Base-by-base conservation (phyloP, 257 asterid genomes). In the Henckelia pumila region DNA sequence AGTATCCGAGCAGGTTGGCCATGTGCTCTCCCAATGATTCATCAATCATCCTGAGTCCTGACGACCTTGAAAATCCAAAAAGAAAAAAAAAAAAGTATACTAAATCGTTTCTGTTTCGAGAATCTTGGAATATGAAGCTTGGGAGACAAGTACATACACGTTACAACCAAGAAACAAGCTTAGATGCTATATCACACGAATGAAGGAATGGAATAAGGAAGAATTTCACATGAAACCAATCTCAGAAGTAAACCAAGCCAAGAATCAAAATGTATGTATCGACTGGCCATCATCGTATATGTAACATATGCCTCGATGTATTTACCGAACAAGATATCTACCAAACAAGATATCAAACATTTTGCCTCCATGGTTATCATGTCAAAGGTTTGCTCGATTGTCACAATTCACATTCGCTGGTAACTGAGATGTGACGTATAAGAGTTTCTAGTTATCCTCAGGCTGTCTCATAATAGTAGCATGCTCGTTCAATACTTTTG, bases 401-500 rank as follows among this genome's bases (percentile, higher is more conserved):
- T 67, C 29, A 66, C 9, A 44, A 76, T 72, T 78, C 85, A 80
- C 79, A 77, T 59, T 47, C 17, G 44, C 80, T 70, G 56, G 66
- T 73, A 77, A 4, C 67, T 73, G 61, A 53, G 59, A 52, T 20
- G 37, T 57, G 47, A 23, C 64, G 63, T n/a, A n/a, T 5, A 47
- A 52, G 61, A 49, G 50, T 44, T 56, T 75, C 78, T 84, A 79
- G 69, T 74, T 77, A 61, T 85, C 94, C 55, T 66, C 77, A 23
- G 80, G 55, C 56, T 66, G 82, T 71, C 81, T 82, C 2, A 75
- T 64, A 5, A 47, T 47, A 13, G 95, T 76, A 52, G 56, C 73
- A 23, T 69, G 88, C 5, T 83, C 92, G 3, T 85, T 91, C 30
- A 76, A 19, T 37, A 28, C 81, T 77, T 83, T 88, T 17, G 89